These are phyloP conservation scores for Solanum chmielewskii DNA, from an alignment of 257 asterid species.

Conservation along the genomic window DNA sequence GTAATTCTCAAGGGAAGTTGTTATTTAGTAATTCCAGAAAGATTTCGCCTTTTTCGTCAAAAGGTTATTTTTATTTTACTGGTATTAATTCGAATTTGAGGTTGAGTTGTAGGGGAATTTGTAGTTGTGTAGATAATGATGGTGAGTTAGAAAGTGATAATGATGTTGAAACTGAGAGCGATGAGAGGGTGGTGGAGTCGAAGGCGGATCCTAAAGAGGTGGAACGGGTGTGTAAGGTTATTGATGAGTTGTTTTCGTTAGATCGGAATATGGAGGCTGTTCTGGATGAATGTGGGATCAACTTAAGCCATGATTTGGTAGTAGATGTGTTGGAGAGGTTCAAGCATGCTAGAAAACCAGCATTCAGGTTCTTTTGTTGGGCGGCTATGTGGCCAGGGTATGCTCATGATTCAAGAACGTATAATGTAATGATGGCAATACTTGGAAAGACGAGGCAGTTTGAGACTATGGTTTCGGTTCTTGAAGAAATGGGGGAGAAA, in stretches of 20 bases:
- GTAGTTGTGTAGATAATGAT: slow-evolving; percentile 18
- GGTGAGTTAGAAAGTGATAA: slow-evolving; percentile 33
- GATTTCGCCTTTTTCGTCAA: not conserved
- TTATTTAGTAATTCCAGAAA: slow-evolving; percentile 9
- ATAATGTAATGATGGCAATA: slow-evolving; percentile 54
- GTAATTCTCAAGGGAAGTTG: slow-evolving; percentile 44
- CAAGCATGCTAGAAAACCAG: slow-evolving; percentile 82
- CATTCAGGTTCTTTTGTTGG: slow-evolving; percentile 82
- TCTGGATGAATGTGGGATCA: slow-evolving; percentile 57
- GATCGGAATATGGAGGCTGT: slow-evolving; percentile 92
- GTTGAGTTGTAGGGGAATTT: slow-evolving; percentile 22
- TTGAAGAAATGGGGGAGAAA: slow-evolving; percentile 83
- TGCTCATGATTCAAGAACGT: slow-evolving; percentile 56
- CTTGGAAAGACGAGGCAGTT: slow-evolving; percentile 87
- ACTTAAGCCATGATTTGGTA: slow-evolving; percentile 59
- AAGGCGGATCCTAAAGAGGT: slow-evolving; percentile 49
- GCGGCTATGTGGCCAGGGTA: slow-evolving; percentile 45
- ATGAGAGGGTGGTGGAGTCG: slow-evolving; percentile 11
- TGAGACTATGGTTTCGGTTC: slow-evolving; percentile 73
- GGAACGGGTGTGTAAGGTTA: slow-evolving; percentile 56
- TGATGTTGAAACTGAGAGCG: slow-evolving; percentile 17
- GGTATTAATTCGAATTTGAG: not conserved
- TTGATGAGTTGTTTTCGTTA: slow-evolving; percentile 63
- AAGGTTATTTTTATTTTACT: not conserved
- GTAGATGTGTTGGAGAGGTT: slow-evolving; percentile 60